Base-by-base conservation (phyloP, 140 eudicot genomes). In the Stevia rebaudiana region DNA sequence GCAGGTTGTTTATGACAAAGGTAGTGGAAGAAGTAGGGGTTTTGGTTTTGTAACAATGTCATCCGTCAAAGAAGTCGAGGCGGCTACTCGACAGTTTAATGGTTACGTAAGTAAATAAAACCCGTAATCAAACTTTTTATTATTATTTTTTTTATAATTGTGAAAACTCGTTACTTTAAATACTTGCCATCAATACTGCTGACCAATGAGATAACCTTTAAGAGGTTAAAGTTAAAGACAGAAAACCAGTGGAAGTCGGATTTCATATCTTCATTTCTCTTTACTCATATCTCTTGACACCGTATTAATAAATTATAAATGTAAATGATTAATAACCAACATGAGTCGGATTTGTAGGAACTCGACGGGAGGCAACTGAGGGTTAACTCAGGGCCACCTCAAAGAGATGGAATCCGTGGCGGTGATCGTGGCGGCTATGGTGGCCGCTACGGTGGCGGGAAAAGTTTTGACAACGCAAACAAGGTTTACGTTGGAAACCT, bases 31-130 rank as follows among this genome's bases (percentile, higher is more conserved):
- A 83, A 92, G 98, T 78, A 75, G 96, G 37, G 98, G 98, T 41
- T 92, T 87, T 74, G 98, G 89, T 0, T 92, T 88, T 68, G 98
- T 92, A 49, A 92, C 98, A 0, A 92, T 92, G 98, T 92, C 98
- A 7, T 11, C 86, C 0, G 71, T 53, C 5, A 89, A 77, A 56
- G 98, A 92, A 76, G 96, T 81, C 4, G 73, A 78, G 66, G 86
- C 79, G 25, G 96, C 95, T 47, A 92, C 65, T n/a, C 68, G 81
- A 35, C 86, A 83, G 48, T 83, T 85, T 78, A 83, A 88, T 65
- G 96, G 95, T 57, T 88, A 85, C 48, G 98, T 92, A 73, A 87
- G 81, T n/a, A n/a, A n/a, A n/a, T n/a, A n/a, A n/a, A n/a, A n/a
- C n/a, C n/a, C n/a, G n/a, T n/a, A n/a, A n/a, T n/a, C n/a, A n/a